A percentile compares a stretch with the other conserved stretches of the same genome.
phyloP scores from a whole-genome alignment of 2,329 filamentous ascomycete species.

The Pseudocercospora vitis region DNA sequence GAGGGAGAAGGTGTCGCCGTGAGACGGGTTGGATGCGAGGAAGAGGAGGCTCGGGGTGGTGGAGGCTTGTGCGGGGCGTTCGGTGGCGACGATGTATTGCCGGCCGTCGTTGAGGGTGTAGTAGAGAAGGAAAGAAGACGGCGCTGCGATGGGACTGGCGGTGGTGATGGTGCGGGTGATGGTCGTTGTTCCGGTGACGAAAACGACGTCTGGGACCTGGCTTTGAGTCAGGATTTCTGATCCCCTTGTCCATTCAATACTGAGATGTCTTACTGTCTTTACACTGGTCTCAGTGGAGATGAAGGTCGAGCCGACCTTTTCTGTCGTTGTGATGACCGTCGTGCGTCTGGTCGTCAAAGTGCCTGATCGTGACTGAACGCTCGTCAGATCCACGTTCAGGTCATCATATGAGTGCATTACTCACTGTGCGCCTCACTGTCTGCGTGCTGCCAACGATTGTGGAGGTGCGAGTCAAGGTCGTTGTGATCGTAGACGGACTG shows the following conservation, averaged over 20 bases:
- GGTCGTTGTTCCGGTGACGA: conserved; percentile 3
- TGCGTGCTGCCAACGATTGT: not conserved
- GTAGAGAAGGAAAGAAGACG: conserved; percentile 3
- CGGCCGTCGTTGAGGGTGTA: conserved; percentile 4
- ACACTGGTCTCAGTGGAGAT: not conserved
- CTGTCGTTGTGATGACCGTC: not conserved
- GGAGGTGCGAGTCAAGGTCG: not conserved
- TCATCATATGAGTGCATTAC: not conserved
- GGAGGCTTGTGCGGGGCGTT: not conserved
- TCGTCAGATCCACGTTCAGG: not conserved
- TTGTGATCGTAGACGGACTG: not conserved
- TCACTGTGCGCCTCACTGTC: not conserved
- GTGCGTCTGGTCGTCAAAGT: not conserved
- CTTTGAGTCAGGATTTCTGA: too few relatives aligned
- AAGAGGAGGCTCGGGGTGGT: not conserved
- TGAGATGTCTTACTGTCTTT: not conserved
- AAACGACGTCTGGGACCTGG: not conserved
- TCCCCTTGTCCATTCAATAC: too few relatives aligned
- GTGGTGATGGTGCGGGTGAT: not conserved
- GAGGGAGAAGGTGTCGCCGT: not conserved
- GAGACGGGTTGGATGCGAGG: not conserved
- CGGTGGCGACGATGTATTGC: not conserved
- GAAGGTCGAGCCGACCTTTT: not conserved
- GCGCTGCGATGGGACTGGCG: not conserved
- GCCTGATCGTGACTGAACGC: not conserved